phyloP scores from a whole-genome alignment of 305 asterid genomes.

The Fraxinus angustifolia region DNA sequence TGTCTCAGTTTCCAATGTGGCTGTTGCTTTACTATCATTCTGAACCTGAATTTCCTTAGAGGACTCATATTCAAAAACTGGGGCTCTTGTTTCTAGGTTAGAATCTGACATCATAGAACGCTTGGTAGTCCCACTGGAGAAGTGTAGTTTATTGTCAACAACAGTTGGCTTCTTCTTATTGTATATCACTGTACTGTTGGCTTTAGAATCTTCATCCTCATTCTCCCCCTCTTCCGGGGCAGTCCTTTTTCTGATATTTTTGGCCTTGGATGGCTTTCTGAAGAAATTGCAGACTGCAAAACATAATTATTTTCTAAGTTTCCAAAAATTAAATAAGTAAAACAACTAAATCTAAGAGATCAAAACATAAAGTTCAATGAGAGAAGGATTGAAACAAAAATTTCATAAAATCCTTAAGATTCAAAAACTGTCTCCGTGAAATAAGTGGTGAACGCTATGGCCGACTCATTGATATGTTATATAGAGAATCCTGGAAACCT shows the following conservation, averaged over 20 bases:
- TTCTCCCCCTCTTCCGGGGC: constrained; percentile 50
- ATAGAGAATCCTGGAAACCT: background rate
- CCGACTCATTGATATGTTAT: background rate
- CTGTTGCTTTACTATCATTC: constrained; percentile 82
- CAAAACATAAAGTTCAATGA: background rate
- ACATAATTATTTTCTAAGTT: background rate
- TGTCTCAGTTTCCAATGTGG: constrained; percentile 88
- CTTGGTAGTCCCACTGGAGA: constrained; percentile 61
- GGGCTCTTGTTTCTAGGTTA: constrained; percentile 40
- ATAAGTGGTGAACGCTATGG: background rate
- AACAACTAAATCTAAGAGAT: background rate
- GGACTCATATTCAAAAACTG: constrained; percentile 72
- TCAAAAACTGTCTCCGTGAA: background rate
- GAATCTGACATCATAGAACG: constrained; percentile 31
- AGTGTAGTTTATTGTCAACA: constrained; percentile 56
- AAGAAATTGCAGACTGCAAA: constrained; percentile 82
- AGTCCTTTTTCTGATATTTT: constrained; percentile 75
- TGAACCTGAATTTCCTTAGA: constrained; percentile 82
- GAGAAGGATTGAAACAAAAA: background rate
- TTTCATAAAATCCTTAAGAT: background rate
- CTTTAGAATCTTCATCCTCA: constrained; percentile 53
- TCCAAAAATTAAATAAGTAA: background rate
- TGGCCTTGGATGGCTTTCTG: constrained; percentile 77
- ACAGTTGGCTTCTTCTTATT: constrained; percentile 58
- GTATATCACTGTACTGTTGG: constrained; percentile 39